Percentiles rank a stretch among this genome's conserved stretches.
These are phyloP conservation scores for Aureobasidium leucospermi DNA, from an alignment of 2,329 filamentous ascomycete species.

Conservation along the genomic window DNA sequence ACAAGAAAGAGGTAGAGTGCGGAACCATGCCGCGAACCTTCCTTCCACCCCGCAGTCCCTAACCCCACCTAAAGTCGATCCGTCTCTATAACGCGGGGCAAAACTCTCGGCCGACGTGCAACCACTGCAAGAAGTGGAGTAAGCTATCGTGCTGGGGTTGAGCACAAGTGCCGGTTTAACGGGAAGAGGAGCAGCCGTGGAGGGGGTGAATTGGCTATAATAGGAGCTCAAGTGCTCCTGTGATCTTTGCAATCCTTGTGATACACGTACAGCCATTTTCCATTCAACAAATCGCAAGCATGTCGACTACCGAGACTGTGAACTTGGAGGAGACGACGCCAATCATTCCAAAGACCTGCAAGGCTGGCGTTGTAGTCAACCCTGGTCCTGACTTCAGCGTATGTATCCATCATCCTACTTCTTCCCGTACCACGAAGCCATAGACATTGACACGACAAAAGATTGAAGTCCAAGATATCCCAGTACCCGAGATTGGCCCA, in stretches of 20 bases:
- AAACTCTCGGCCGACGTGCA: not conserved
- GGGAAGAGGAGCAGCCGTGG: not conserved
- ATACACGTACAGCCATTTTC: not conserved
- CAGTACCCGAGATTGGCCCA: conserved; percentile 43
- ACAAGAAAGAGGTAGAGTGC: not conserved
- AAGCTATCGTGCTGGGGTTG: not conserved
- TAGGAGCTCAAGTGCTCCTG: not conserved
- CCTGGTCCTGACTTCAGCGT: conserved; percentile 41
- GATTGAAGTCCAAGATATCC: conserved; percentile 41
- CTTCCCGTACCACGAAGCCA: not conserved
- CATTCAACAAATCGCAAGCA: not conserved
- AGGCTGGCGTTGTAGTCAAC: conserved; percentile 45
- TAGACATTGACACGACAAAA: not conserved
- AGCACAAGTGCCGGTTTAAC: not conserved
- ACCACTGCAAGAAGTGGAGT: not conserved
- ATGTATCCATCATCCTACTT: not conserved
- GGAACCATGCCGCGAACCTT: not conserved
- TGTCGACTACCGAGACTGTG: conserved; percentile 1
- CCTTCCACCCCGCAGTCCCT: not conserved
- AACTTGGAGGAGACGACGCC: not conserved
- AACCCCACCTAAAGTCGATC: not conserved
- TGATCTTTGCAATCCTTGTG: not conserved
- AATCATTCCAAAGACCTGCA: conserved; percentile 41
- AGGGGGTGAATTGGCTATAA: not conserved
- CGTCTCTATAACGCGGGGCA: conserved; percentile 7